phyloP scores from a whole-genome alignment of 495 filamentous ascomycete species.

The Penicillium egyptiacum region DNA sequence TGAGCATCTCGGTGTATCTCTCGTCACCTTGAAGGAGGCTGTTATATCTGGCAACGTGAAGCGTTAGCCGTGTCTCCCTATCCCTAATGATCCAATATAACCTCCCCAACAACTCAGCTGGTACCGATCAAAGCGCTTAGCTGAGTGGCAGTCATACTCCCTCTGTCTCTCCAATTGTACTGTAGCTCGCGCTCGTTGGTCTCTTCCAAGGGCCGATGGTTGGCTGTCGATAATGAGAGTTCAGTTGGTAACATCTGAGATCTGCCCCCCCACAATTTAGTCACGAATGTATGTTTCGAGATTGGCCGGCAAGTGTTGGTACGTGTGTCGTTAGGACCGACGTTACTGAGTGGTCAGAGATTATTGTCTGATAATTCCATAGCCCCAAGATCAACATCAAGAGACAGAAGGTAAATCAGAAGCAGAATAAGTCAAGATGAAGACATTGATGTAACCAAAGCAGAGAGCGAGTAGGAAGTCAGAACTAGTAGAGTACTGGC shows the following conservation, averaged over 20 bases:
- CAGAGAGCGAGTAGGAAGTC: background rate
- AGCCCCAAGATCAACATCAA: background rate
- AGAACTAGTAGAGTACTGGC: background rate
- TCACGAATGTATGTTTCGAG: background rate
- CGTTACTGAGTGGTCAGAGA: background rate
- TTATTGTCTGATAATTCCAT: background rate
- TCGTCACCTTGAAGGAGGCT: background rate
- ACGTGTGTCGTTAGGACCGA: background rate
- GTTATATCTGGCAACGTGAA: background rate
- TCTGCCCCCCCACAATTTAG: background rate
- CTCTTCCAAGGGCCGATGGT: background rate
- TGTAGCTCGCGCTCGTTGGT: background rate
- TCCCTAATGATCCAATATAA: background rate
- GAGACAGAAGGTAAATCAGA: conserved; percentile 33
- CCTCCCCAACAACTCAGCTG: background rate
- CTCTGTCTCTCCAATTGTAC: background rate
- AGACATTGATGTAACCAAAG: conserved; percentile 23
- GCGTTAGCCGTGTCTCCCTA: background rate
- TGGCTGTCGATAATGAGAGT: background rate
- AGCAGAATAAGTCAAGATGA: conserved; percentile 40
- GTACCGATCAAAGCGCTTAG: background rate
- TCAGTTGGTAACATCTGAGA: background rate
- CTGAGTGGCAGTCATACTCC: background rate
- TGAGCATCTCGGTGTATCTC: background rate
- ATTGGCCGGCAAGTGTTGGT: background rate